A percentile compares a stretch with the other conserved stretches of the same genome.
phyloP scores from a whole-genome alignment of 139 green algal species.

The Haematococcus lacustris region DNA sequence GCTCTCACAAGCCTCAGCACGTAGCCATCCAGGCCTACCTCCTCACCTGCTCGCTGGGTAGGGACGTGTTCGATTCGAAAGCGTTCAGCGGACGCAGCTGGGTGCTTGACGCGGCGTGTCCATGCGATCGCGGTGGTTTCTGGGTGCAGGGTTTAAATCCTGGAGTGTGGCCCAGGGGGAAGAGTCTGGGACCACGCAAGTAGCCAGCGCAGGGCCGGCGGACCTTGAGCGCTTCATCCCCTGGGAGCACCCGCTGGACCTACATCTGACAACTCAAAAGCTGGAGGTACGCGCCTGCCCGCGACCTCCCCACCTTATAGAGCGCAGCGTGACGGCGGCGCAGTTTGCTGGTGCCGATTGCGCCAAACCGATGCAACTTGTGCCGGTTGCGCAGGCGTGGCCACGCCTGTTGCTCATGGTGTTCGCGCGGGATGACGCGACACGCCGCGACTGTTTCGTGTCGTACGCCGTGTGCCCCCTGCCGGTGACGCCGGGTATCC shows the following conservation, averaged over 20 bases:
- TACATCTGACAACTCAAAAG: conserved; percentile 26
- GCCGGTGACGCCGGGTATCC: conserved; percentile 14
- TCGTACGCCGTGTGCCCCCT: conserved; percentile 23
- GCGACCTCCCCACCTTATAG: neutral
- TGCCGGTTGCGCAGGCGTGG: conserved; percentile 16
- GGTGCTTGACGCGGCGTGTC: too few species aligned
- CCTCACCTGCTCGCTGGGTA: too few species aligned
- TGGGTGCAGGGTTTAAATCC: too few species aligned
- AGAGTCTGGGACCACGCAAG: conserved; percentile 10
- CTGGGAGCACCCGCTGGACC: conserved; percentile 31
- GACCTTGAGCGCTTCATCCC: conserved; percentile 20
- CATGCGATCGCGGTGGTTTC: too few species aligned
- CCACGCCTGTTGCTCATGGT: conserved; percentile 22
- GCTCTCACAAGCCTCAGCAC: too few species aligned
- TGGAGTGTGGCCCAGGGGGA: conserved; percentile 17
- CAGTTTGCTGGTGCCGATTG: neutral
- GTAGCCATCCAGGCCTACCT: too few species aligned
- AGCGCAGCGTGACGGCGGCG: neutral
- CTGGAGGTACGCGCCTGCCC: conserved; percentile 12
- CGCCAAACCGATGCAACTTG: neutral
- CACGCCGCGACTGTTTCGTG: conserved; percentile 16
- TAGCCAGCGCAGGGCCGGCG: neutral
- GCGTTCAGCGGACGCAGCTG: too few species aligned
- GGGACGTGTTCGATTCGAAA: too few species aligned
- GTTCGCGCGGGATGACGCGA: conserved; percentile 12